Evolutionary conservation across 1,284 basidiomycete genomes (phyloP).

Genomic region (Phellinidium pouzarii): DNA sequence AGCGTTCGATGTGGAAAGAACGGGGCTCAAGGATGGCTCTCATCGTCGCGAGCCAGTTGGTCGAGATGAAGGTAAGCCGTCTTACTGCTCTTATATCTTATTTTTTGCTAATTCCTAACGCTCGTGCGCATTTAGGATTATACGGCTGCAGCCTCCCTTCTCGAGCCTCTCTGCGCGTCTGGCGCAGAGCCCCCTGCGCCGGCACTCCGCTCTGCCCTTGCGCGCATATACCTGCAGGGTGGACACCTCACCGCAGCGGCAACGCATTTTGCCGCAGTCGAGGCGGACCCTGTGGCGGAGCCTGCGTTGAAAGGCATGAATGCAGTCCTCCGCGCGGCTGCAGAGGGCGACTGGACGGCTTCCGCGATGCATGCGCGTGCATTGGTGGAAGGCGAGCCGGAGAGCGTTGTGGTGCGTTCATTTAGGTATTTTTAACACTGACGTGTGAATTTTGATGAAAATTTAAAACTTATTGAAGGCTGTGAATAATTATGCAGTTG

Average conservation of each 20-base stretch:
- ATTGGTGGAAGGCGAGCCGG: constrained; percentile 43
- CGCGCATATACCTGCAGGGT: constrained; percentile 65
- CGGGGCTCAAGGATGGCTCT: constrained; percentile 60
- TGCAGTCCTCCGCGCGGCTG: constrained; percentile 51
- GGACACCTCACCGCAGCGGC: constrained; percentile 55
- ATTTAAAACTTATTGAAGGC: constrained; percentile 40
- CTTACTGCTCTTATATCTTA: constrained; percentile 13
- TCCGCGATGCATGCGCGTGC: constrained; percentile 40
- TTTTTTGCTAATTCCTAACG: background rate
- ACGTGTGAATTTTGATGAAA: too few relatives aligned
- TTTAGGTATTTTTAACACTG: too few relatives aligned
- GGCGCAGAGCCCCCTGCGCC: constrained; percentile 33
- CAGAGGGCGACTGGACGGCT: constrained; percentile 59
- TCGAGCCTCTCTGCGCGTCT: constrained; percentile 54
- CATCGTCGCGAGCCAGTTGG: constrained; percentile 66
- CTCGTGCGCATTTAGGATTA: constrained; percentile 47
- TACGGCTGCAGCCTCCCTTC: constrained; percentile 53
- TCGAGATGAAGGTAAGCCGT: constrained; percentile 59
- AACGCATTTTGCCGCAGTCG: constrained; percentile 46
- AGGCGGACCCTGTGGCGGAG: constrained; percentile 38
- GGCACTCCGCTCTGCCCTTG: constrained; percentile 57
- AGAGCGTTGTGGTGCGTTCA: constrained; percentile 53
- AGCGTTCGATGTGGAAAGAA: constrained; percentile 72
- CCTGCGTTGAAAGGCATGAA: constrained; percentile 50
- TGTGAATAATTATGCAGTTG: constrained; percentile 72